Evolutionary conservation across 1,284 basidiomycete species (phyloP).

Genomic region (Omphalotus olearius): DNA sequence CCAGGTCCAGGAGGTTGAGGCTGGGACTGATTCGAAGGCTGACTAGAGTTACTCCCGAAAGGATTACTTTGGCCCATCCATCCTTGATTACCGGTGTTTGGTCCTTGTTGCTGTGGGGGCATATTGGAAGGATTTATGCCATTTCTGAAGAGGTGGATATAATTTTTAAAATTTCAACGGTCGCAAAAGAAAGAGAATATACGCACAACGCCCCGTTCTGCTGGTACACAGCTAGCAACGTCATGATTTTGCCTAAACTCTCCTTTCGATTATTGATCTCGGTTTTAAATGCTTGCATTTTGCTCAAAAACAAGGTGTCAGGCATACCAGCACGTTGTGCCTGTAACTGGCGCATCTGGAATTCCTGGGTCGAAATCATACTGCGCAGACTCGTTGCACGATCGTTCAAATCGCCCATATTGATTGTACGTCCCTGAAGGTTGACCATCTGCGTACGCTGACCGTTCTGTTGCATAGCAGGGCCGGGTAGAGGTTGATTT

Average conservation of each 20-base stretch:
- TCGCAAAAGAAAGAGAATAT: neutral
- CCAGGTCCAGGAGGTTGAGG: constrained; percentile 11
- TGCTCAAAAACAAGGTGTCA: constrained; percentile 26
- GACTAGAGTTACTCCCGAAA: constrained; percentile 12
- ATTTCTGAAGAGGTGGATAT: constrained; percentile 1
- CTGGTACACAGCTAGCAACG: constrained; percentile 15
- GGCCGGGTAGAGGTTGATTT: constrained; percentile 4
- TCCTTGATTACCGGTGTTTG: neutral
- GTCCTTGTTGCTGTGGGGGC: constrained; percentile 6
- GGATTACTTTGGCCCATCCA: too few relatives aligned
- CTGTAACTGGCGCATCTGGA: constrained; percentile 19
- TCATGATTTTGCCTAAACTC: constrained; percentile 28
- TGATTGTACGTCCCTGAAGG: constrained; percentile 6
- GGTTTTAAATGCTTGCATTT: constrained; percentile 24
- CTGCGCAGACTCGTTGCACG: constrained; percentile 19
- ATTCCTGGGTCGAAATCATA: constrained; percentile 18
- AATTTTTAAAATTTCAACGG: too few relatives aligned
- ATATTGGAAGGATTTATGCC: constrained; percentile 7
- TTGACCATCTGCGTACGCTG: constrained; percentile 9
- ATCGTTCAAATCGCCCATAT: constrained; percentile 18
- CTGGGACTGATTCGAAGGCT: constrained; percentile 13
- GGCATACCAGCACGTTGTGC: constrained; percentile 21
- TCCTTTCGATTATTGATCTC: constrained; percentile 35
- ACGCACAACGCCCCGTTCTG: constrained; percentile 4
- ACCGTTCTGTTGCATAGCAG: constrained; percentile 9